phyloP scores from a whole-genome alignment of 1,284 basidiomycete species.

The Ganoderma resinaceum region DNA sequence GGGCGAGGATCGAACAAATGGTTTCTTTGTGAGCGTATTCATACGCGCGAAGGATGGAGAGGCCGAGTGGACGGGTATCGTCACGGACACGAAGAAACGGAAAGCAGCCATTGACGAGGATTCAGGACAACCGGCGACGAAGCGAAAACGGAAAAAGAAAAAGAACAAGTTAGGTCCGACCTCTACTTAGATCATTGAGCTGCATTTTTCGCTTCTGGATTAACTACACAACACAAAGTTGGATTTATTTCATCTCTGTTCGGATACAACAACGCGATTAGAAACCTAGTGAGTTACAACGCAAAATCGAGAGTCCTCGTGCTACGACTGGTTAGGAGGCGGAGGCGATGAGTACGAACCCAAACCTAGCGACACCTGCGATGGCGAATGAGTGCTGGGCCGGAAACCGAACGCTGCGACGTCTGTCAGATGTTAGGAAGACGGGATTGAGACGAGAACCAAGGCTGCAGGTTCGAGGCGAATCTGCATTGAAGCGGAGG shows the following conservation, averaged over 20 bases:
- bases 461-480: conserved; percentile 19
- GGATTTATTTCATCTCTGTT: conserved; percentile 13
- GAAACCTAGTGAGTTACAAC: conserved; percentile 29
- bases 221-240: not conserved
- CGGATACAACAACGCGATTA: conserved; percentile 29
- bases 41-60: conserved; percentile 41
- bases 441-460: conserved; percentile 11
- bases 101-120: conserved; percentile 12
- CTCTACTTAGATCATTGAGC: not conserved
- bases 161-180: conserved; percentile 20
- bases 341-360: conserved; percentile 29
- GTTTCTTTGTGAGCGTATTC: conserved; percentile 94
- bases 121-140: conserved; percentile 10
- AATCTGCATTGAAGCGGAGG: conserved; percentile 12
- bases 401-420: conserved; percentile 10
- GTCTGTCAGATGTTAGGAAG: conserved; percentile 20
- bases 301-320: conserved; percentile 11
- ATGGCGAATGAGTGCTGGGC: conserved; percentile 9
- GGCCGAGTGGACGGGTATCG: conserved; percentile 10
- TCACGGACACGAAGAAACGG: conserved; percentile 13
- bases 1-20: conserved; percentile 89
- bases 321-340: conserved; percentile 26
- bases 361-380: conserved; percentile 11
- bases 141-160: conserved; percentile 36
- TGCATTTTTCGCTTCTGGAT: not conserved